phyloP scores from a whole-genome alignment of 2,329 filamentous ascomycete species.

The Pseudocercospora crystallina region DNA sequence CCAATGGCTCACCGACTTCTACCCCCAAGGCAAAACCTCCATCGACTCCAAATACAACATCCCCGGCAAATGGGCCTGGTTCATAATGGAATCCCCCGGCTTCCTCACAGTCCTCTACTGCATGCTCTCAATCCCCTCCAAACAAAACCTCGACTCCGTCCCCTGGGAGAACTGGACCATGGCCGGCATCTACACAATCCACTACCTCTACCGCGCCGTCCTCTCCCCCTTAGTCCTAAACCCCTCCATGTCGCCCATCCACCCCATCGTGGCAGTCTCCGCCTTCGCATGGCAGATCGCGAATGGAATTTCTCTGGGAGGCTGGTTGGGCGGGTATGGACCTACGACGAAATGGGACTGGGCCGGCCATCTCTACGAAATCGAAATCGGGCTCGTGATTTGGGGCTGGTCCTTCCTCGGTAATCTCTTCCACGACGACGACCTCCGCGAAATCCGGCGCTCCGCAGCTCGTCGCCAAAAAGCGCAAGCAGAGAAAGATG shows the following conservation, averaged over 20 bases:
- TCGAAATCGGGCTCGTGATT: conserved; percentile 66
- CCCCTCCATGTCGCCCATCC: conserved; percentile 90
- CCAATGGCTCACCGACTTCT: conserved; percentile 78
- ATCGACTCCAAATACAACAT: conserved; percentile 73
- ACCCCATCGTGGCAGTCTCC: conserved; percentile 63
- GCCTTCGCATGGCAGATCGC: conserved; percentile 74
- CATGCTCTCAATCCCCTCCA: conserved; percentile 65
- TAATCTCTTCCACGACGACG: conserved; percentile 89
- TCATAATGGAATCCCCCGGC: conserved; percentile 81
- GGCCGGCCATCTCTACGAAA: conserved; percentile 45
- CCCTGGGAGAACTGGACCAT: conserved; percentile 79
- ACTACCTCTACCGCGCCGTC: conserved; percentile 89
- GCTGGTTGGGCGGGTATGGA: conserved; percentile 81
- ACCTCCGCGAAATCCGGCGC: conserved; percentile 81
- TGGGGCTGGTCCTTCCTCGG: conserved; percentile 74
- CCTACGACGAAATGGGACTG: conserved; percentile 60
- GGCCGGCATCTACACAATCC: conserved; percentile 69
- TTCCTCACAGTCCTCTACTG: conserved; percentile 77
- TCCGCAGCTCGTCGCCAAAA: conserved; percentile 63
- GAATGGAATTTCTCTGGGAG: conserved; percentile 76
- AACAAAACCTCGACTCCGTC: conserved; percentile 56
- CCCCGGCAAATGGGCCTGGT: conserved; percentile 85
- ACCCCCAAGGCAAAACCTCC: conserved; percentile 92
- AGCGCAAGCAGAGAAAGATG: conserved; percentile 46
- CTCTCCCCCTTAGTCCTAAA: conserved; percentile 75